Evolutionary conservation across 176 grass and related monocot genomes (phyloP), one percentile per base, ranked within the genome.

Genomic region (Eleusine indica): DNA sequence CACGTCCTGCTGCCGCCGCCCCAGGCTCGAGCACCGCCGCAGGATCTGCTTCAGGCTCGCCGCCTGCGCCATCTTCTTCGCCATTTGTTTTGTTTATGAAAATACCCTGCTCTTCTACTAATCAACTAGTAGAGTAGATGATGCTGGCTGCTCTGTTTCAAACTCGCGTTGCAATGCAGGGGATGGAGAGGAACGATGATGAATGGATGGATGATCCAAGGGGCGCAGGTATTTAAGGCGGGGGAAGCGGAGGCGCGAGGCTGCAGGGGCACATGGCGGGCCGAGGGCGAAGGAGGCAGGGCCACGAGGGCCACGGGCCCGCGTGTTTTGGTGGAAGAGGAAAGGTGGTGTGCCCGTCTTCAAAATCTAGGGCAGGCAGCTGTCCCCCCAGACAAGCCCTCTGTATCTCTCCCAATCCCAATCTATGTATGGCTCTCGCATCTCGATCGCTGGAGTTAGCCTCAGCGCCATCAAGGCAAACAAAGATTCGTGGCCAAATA

Each of bases 11-110:
- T 86, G 80, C 82, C 62, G 85, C 77, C 35, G 81, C 69, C 92
- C 88, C 12, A 94, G 71, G 83, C 92, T 91, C 15, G 92, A 94
- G 86, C 92, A 88, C 56, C 86, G 80, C 81, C 76, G 88, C n/a
- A 94, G 79, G 52, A 94, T 94, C 86, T 94, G 92, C 83, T 86
- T 91, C 35, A 94, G 38, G 22, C 51, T 68, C 68, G 32, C 43
- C 1, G 74, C 43, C 73, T 91, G 91, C 30, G 86, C 64, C 48
- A 88, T 71, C 86, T 88, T 94, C 82, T 57, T 85, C 4, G 88
- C 81, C 91, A 93, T 93, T 64, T 64, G 8, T 9, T 64, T 9
- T 4, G 0, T 62, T 63, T 11, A 25, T 25, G 25, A 25, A 25
- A 25, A 25, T 25, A 25, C 25, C 25, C 25, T 35, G 32, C 32